These are phyloP conservation scores for Aspergillus neotritici DNA, from an alignment of 2,329 filamentous ascomycete genomes.

Conservation along the genomic window DNA sequence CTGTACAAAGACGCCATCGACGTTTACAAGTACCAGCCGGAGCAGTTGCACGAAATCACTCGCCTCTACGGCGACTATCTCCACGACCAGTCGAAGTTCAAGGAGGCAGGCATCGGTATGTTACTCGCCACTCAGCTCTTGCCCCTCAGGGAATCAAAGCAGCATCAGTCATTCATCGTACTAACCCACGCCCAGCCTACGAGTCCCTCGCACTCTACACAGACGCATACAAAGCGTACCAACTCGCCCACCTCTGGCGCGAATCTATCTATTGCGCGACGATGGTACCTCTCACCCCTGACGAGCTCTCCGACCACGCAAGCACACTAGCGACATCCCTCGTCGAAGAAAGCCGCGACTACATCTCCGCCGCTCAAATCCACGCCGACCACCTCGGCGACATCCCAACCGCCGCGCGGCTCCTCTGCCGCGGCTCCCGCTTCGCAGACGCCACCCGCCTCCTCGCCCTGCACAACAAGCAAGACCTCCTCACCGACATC, in stretches of 20 bases:
- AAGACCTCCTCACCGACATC: constrained; percentile 59
- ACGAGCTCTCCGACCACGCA: constrained; percentile 64
- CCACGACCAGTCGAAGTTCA: constrained; percentile 66
- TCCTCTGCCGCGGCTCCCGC: constrained; percentile 78
- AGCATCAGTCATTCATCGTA: constrained; percentile 4
- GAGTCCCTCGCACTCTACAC: constrained; percentile 73
- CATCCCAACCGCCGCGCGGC: constrained; percentile 62
- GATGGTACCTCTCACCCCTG: constrained; percentile 57
- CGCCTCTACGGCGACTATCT: constrained; percentile 74
- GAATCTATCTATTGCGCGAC: constrained; percentile 79
- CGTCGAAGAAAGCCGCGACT: constrained; percentile 73
- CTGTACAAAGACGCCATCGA: constrained; percentile 73
- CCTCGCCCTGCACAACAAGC: constrained; percentile 55
- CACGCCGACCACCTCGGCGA: constrained; percentile 75
- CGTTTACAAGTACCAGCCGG: constrained; percentile 75
- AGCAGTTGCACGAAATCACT: constrained; percentile 63
- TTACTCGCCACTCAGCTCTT: no score
- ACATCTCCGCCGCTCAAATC: constrained; percentile 70
- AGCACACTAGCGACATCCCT: constrained; percentile 69
- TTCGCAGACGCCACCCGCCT: constrained; percentile 87
- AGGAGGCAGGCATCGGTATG: constrained; percentile 70
- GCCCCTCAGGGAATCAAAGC: no score
- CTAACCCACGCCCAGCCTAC: constrained; percentile 51
- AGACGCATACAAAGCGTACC: constrained; percentile 76
- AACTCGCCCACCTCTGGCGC: constrained; percentile 80